Conservation (phyloP, 495 filamentous ascomycete genomes). For the Penicillium coprophilum region DNA sequence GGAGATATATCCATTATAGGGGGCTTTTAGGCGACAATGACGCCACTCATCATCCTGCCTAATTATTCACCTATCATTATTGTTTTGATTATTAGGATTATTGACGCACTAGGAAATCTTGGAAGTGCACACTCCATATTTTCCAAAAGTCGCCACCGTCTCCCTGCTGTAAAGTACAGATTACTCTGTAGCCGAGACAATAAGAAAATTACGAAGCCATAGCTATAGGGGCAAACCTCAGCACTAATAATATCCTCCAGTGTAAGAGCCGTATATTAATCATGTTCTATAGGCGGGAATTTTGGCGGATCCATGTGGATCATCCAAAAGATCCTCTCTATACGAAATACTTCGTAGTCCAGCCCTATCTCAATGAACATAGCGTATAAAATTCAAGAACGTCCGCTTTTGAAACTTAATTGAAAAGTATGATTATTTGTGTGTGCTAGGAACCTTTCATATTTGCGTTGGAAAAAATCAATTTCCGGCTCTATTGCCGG, state of each 20-base stretch:
- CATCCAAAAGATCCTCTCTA: constrained; percentile 3
- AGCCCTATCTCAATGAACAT: not conserved
- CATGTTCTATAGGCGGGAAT: not conserved
- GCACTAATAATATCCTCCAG: too few species aligned
- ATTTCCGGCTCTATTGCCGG: not conserved
- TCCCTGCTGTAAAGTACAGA: too few species aligned
- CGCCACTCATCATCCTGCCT: not conserved
- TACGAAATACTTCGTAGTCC: not conserved
- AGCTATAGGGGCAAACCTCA: too few species aligned
- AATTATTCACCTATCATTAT: not conserved
- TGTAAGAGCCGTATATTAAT: too few species aligned
- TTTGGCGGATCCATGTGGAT: not conserved
- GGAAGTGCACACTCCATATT: not conserved
- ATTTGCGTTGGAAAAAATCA: not conserved
- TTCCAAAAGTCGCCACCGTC: not conserved
- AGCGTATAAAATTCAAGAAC: not conserved
- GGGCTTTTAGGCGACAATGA: not conserved
- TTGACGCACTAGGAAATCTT: not conserved
- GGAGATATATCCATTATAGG: not conserved
- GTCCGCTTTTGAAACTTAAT: not conserved
- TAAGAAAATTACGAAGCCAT: too few species aligned
- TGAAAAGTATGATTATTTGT: not conserved
- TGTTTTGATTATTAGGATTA: not conserved
- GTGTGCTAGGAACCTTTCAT: not conserved
- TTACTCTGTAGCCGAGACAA: too few species aligned